Base-by-base conservation (phyloP, 139 green algal genomes). In the Chlorella sorokiniana region DNA sequence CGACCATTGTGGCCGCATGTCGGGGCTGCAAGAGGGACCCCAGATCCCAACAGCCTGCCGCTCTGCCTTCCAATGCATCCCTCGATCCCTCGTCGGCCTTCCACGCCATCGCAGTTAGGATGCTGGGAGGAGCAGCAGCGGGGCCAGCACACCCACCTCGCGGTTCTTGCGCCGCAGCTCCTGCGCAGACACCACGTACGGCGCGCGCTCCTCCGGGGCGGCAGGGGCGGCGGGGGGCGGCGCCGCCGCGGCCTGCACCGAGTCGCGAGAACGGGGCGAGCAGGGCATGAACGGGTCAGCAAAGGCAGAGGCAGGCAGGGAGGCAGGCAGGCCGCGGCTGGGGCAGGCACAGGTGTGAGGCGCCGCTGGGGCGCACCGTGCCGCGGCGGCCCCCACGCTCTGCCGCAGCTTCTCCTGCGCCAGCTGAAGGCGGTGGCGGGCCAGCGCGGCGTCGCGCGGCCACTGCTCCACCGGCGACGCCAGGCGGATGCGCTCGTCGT, bases 401-500 rank as follows among this genome's bases (percentile, higher is more conserved):
- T 35, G 40, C 23, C 75, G 75, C 75, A 73, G 61, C 59, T 37
- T n/a, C n/a, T 74, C 63, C 62, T 82, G 79, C n/a, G 67, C 69
- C 22, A 40, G 48, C 18, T 35, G n/a, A 51, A 69, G 73, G 20
- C 31, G n/a, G 20, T 74, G 44, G 31, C 59, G 54, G 20, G 78
- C 51, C 63, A 71, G 51, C 37, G 52, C 65, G 0, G 65, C 78
- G 44, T 76, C 67, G 22, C 65, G 45, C 11, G 75, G 75, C 75
- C 75, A 81, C 29, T 71, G 80, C 84, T 79, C 79, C 71, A 80
- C 65, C 10, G 62, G 38, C 1, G 31, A 77, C 48, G 69, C 31
- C 73, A 88, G 56, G 14, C 74, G 40, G 48, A 88, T 88, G 54
- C 79, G 73, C 80, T 88, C 84, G 73, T 88, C 84, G 68, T 88